phyloP scores from a whole-genome alignment of 1,139 yeast genomes.

The Suhomyces terraborum region DNA sequence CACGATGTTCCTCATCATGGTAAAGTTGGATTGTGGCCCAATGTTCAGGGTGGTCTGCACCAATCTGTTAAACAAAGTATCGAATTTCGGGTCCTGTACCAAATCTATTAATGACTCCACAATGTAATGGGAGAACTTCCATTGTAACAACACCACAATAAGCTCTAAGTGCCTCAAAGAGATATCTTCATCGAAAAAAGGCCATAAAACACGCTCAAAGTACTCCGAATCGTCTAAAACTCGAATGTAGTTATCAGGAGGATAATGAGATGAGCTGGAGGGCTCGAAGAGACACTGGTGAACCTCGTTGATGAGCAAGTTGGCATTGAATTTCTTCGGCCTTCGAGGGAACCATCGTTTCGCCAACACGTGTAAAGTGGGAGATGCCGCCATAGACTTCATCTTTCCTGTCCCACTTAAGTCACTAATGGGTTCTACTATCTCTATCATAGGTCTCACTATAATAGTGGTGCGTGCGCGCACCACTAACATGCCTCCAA shows the following conservation, averaged over 20 bases:
- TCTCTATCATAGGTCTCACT: not conserved
- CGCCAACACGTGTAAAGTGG: slow-evolving; percentile 5
- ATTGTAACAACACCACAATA: slow-evolving; percentile 22
- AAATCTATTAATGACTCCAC: not conserved
- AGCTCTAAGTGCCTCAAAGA: slow-evolving; percentile 42
- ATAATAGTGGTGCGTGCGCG: slow-evolving; percentile 12
- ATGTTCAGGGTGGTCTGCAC: slow-evolving; percentile 11
- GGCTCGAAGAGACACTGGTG: slow-evolving; percentile 19
- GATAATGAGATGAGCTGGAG: slow-evolving; percentile 1
- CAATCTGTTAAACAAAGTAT: slow-evolving; percentile 13
- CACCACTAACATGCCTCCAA: slow-evolving; percentile 2
- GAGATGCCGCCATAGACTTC: not conserved
- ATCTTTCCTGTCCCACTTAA: not conserved
- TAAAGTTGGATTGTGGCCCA: slow-evolving; percentile 8
- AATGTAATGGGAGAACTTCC: not conserved
- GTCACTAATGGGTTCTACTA: too few species aligned
- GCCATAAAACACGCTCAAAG: slow-evolving; percentile 41
- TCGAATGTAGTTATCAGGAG: slow-evolving; percentile 6
- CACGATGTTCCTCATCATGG: slow-evolving; percentile 8
- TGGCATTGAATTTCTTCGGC: slow-evolving; percentile 21
- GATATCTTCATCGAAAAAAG: slow-evolving; percentile 38
- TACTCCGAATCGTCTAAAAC: slow-evolving; percentile 25
- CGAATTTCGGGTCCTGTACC: slow-evolving; percentile 10
- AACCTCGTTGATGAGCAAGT: slow-evolving; percentile 24
- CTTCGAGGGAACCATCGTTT: slow-evolving; percentile 25